Conservation (phyloP, 371 early-diverging fungal species). For the Lichtheimia hyalospora region DNA sequence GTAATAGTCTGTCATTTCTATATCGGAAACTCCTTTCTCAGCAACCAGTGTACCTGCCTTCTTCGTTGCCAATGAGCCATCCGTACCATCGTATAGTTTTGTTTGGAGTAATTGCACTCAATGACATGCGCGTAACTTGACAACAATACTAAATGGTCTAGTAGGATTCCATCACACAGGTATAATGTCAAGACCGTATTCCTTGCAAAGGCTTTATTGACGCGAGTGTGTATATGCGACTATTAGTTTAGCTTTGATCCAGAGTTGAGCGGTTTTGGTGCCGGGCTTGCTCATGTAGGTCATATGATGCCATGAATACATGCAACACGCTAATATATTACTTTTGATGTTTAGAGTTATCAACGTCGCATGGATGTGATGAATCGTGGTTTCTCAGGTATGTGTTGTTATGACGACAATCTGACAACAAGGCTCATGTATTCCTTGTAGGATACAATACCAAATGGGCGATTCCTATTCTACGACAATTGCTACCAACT, state of each 20-base stretch:
- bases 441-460: slow-evolving; percentile 68
- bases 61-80: slow-evolving; percentile 13
- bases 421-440: neutral
- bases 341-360: slow-evolving; percentile 43
- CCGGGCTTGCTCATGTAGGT: slow-evolving; percentile 58
- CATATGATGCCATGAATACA: too few relatives aligned
- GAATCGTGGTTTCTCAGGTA: slow-evolving; percentile 80
- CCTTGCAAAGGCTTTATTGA: neutral
- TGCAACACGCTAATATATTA: neutral
- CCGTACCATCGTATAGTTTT: slow-evolving; percentile 23
- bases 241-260: slow-evolving; percentile 65
- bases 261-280: slow-evolving; percentile 64
- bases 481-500: slow-evolving; percentile 58
- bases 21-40: too few relatives aligned
- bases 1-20: too few relatives aligned
- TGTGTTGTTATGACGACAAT: neutral
- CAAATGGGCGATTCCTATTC: slow-evolving; percentile 62
- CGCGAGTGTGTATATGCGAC: neutral
- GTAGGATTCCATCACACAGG: slow-evolving; percentile 80
- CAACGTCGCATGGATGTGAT: slow-evolving; percentile 75
- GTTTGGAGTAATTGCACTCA: slow-evolving; percentile 17
- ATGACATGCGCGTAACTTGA: too few relatives aligned
- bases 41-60: too few relatives aligned
- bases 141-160: slow-evolving; percentile 23
- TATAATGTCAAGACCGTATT: slow-evolving; percentile 10